These are phyloP conservation scores for Cladosporium velox DNA, from an alignment of 2,329 filamentous ascomycete genomes.

Conservation along the genomic window DNA sequence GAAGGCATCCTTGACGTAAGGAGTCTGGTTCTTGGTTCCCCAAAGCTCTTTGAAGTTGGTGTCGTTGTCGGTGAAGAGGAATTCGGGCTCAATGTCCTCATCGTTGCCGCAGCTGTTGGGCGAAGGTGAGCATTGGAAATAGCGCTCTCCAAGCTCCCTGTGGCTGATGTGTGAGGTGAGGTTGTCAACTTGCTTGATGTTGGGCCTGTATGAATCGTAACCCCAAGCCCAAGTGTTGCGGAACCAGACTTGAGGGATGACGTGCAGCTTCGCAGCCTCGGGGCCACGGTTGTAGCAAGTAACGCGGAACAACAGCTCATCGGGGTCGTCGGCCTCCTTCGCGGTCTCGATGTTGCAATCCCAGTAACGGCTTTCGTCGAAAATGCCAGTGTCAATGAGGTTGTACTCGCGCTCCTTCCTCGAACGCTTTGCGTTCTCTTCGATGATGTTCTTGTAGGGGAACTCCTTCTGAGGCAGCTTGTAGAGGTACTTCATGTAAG, in stretches of 20 bases:
- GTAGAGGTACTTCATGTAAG: constrained; percentile 99
- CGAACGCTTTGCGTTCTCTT: constrained; percentile 77
- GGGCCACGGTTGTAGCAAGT: constrained; percentile 95
- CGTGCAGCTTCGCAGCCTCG: constrained; percentile 86
- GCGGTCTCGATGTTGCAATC: constrained; percentile 96
- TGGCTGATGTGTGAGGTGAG: constrained; percentile 77
- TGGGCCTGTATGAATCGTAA: constrained; percentile 79
- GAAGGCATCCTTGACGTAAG: constrained; percentile 94
- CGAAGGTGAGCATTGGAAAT: constrained; percentile 83
- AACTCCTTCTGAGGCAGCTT: constrained; percentile 93
- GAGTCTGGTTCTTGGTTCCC: constrained; percentile 72
- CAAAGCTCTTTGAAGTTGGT: constrained; percentile 82
- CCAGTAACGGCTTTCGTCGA: constrained; percentile 90
- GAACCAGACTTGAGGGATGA: constrained; percentile 94
- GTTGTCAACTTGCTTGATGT: constrained; percentile 66
- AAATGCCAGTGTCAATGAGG: constrained; percentile 82
- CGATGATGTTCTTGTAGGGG: constrained; percentile 83
- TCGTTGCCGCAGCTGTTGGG: constrained; percentile 78
- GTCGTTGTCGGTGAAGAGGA: constrained; percentile 95
- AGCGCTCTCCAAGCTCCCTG: constrained; percentile 76
- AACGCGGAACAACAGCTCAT: constrained; percentile 89
- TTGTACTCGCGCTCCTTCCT: constrained; percentile 87
- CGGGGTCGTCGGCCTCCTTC: constrained; percentile 88
- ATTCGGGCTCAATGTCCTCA: constrained; percentile 78
- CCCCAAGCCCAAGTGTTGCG: constrained; percentile 98